Base-by-base conservation (phyloP, 768 basidiomycete species). In the Pisolithus albus region DNA sequence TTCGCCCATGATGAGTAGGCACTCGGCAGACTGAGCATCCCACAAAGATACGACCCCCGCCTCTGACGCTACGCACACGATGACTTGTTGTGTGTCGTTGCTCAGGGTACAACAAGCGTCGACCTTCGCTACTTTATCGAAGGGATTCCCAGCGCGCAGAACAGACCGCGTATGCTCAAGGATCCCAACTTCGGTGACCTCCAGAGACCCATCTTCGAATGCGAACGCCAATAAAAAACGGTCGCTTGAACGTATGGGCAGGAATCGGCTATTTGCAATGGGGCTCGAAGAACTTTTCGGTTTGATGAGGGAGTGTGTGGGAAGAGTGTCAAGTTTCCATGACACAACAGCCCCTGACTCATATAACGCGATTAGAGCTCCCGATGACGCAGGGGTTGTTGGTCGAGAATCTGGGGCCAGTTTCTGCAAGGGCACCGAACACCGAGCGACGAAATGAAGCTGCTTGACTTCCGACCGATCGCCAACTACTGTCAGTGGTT, bases 11-110 rank as follows among this genome's bases (percentile, higher is more conserved):
- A 82, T 71, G 49, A 75, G 70, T 38, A 90, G 76, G 53, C 82
- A 81, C 56, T 83, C 83, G 10, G 77, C 75, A 6, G 81, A 81
- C n/a, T 68, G 58, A 7, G 74, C 80, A 59, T 91, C 87, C 89
- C 88, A 92, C 11, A 92, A 59, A 0, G 89, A 86, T 19, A 91
- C 72, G 9, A 78, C 71, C 9, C 89, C 88, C 1, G 77, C 73
- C 47, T 82, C 77, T 3, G 87, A 84, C 16, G 80, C 79, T 11
- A 78, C 77, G 38, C 74, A 81, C 15, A 89, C 63, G 54, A 91
- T 72, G 15, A 82, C 63, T 18, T 76, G 77, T 13, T 67, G 66
- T 43, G 64, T 69, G 6, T 79, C 80, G 36, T 73, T 77, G 47
- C 86, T 61, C 48, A 79, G 75, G 45, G 78, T 64, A 43, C 67